phyloP scores from a whole-genome alignment of 768 basidiomycete genomes.

The Hericium erinaceus region DNA sequence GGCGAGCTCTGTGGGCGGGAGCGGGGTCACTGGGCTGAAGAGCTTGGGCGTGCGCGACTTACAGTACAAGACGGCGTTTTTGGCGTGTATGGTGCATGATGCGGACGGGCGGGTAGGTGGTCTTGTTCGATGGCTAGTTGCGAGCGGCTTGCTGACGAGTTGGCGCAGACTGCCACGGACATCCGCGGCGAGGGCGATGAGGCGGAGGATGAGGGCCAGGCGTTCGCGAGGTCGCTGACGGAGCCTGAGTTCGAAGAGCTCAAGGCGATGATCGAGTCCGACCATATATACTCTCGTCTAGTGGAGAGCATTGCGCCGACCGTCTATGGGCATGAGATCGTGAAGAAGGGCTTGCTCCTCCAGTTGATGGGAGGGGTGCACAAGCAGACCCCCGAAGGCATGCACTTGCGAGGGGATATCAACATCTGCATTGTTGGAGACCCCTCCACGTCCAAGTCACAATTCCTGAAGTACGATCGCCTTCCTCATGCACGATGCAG shows the following conservation, averaged over 20 bases:
- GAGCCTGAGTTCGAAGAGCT: conserved; percentile 94
- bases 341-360: conserved; percentile 92
- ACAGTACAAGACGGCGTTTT: conserved; percentile 97
- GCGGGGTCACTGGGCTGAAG: conserved; percentile 91
- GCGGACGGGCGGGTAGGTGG: conserved; percentile 75
- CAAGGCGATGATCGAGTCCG: conserved; percentile 86
- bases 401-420: conserved; percentile 96
- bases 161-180: conserved; percentile 65
- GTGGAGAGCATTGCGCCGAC: conserved; percentile 96
- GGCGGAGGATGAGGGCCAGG: conserved; percentile 67
- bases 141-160: not conserved
- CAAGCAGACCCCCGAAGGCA: conserved; percentile 92
- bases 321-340: conserved; percentile 97
- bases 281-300: conserved; percentile 89
- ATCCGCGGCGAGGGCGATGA: conserved; percentile 84
- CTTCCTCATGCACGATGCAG: not conserved
- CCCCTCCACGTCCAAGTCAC: conserved; percentile 95
- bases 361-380: conserved; percentile 99
- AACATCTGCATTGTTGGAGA: conserved; percentile 98
- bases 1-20: conserved; percentile 57
- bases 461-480: conserved; percentile 83
- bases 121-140: not conserved
- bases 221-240: conserved; percentile 84
- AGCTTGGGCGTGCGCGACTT: conserved; percentile 90
- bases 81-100: conserved; percentile 96